These are phyloP conservation scores for Chlamydomonas asymmetrica DNA, from an alignment of 139 green algal genomes.

Conservation along the genomic window DNA sequence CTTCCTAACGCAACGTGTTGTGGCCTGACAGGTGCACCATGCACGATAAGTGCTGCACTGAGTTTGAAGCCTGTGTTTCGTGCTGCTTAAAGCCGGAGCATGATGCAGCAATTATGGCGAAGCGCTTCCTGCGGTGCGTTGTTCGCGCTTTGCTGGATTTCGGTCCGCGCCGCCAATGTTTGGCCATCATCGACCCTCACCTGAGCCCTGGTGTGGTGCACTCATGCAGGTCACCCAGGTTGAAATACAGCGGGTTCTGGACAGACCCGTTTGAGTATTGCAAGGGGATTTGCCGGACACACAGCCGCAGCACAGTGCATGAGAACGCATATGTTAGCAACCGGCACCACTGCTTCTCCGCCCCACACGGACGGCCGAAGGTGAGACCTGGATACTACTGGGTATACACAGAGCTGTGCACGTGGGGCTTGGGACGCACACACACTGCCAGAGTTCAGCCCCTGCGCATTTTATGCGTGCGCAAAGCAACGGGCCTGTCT, in stretches of 20 bases:
- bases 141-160: neutral
- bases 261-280: slow-evolving; percentile 70
- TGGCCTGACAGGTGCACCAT: slow-evolving; percentile 55
- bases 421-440: too few species aligned
- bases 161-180: neutral
- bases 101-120: slow-evolving; percentile 28
- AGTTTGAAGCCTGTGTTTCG: slow-evolving; percentile 80
- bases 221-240: slow-evolving; percentile 22
- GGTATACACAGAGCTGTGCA: too few species aligned
- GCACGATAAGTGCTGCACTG: slow-evolving; percentile 69
- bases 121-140: slow-evolving; percentile 21
- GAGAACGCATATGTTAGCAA: slow-evolving; percentile 79
- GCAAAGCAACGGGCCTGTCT: too few species aligned
- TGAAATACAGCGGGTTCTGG: slow-evolving; percentile 64
- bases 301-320: slow-evolving; percentile 69
- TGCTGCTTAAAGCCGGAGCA: slow-evolving; percentile 74
- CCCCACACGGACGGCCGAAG: too few species aligned
- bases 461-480: too few species aligned
- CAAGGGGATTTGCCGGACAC: slow-evolving; percentile 68
- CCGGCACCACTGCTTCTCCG: slow-evolving; percentile 75
- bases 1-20: neutral
- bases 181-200: neutral
- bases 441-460: too few species aligned
- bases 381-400: too few species aligned
- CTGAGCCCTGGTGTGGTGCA: neutral